A percentile compares a stretch with the other conserved stretches of the same genome.
phyloP scores from a whole-genome alignment of 2,329 filamentous ascomycete genomes.

The Pseudogymnoascus pannorum region DNA sequence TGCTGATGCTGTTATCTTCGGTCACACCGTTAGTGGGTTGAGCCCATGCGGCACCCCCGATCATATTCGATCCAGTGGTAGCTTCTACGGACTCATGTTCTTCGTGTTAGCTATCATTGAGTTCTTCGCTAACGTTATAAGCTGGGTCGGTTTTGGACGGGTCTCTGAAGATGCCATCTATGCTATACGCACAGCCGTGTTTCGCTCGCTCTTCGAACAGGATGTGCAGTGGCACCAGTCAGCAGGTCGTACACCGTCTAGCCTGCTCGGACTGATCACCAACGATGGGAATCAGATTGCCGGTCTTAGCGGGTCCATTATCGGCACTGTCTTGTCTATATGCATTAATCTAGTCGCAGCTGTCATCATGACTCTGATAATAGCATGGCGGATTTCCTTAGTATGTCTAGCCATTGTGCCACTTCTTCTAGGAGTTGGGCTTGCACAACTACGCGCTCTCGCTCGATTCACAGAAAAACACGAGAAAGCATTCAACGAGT shows the following conservation, averaged over 20 bases:
- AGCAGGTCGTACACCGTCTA: constrained; percentile 51
- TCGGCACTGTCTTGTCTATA: constrained; percentile 62
- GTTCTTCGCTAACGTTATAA: constrained; percentile 55
- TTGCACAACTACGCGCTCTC: constrained; percentile 60
- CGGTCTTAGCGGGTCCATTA: constrained; percentile 61
- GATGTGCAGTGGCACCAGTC: constrained; percentile 67
- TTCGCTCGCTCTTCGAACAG: constrained; percentile 58
- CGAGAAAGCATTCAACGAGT: constrained; percentile 55
- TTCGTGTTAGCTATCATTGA: constrained; percentile 50
- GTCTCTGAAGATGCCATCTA: constrained; percentile 59
- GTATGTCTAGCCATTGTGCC: constrained; percentile 63
- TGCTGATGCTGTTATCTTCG: constrained; percentile 49
- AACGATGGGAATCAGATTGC: constrained; percentile 60
- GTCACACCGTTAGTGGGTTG: constrained; percentile 41
- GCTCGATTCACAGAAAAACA: constrained; percentile 56
- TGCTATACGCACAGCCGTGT: constrained; percentile 53
- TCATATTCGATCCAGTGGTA: constrained; percentile 23
- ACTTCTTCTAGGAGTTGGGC: constrained; percentile 58
- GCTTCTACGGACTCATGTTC: constrained; percentile 34
- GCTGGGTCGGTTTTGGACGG: constrained; percentile 45
- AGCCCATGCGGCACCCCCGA: constrained; percentile 37
- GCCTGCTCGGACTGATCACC: constrained; percentile 60
- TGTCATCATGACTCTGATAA: constrained; percentile 60
- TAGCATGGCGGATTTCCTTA: constrained; percentile 68
- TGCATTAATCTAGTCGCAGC: constrained; percentile 60